These are phyloP conservation scores for Powellomyces hirtus DNA, from an alignment of 192 early-diverging fungal genomes.

Conservation along the genomic window DNA sequence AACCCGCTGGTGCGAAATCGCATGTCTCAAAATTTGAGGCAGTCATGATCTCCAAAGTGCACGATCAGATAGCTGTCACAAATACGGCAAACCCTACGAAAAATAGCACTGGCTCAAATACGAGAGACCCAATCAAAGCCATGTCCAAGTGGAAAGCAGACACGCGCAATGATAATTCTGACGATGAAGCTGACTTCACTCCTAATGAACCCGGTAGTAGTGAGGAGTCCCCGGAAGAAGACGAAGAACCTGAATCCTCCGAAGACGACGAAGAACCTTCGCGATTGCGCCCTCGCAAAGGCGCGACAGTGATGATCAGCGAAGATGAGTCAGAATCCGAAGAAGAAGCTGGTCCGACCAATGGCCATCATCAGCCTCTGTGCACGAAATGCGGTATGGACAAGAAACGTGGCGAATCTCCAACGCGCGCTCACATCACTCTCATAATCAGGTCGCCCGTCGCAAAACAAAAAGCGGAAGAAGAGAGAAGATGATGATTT, in stretches of 20 bases:
- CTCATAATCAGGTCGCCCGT: not conserved
- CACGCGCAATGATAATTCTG: too few species aligned
- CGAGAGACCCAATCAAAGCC: too few species aligned
- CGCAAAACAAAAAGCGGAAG: not conserved
- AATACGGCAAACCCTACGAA: too few species aligned
- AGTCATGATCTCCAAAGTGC: too few species aligned
- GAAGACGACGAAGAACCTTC: not conserved
- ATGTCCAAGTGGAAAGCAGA: too few species aligned
- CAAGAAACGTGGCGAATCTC: not conserved
- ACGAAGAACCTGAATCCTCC: too few species aligned
- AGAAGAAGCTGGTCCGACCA: not conserved
- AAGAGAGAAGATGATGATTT: conserved; percentile 14
- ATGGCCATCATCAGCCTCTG: not conserved
- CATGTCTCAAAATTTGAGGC: too few species aligned
- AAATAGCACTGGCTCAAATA: too few species aligned
- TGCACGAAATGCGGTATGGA: not conserved
- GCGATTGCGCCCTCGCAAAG: not conserved
- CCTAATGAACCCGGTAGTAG: too few species aligned
- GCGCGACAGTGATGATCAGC: not conserved
- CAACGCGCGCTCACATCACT: not conserved
- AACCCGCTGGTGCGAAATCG: too few species aligned
- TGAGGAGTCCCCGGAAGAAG: not conserved
- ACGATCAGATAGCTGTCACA: too few species aligned
- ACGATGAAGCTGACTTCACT: too few species aligned
- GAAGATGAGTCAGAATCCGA: not conserved